Evolutionary conservation across 495 filamentous ascomycete species (phyloP).

Genomic region (Penicillium macrosclerotiorum): DNA sequence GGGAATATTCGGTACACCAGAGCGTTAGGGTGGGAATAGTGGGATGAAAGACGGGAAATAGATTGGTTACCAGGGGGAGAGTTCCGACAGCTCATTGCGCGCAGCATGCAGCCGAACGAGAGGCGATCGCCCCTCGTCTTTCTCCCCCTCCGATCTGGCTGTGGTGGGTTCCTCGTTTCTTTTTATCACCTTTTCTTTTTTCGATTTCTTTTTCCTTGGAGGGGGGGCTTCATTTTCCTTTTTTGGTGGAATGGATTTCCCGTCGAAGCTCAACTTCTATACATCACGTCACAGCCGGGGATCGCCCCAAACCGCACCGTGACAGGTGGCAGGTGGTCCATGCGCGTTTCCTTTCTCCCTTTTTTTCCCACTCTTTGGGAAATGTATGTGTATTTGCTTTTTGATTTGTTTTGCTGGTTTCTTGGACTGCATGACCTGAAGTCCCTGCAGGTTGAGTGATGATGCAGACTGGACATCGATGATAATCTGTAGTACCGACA

Average conservation of each 20-base stretch:
- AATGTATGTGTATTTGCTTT: too few species aligned
- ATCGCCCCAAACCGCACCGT: conserved; percentile 15
- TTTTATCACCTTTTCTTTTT: neutral
- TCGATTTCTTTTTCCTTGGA: too few species aligned
- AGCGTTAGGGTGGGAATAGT: conserved; percentile 17
- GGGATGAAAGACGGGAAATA: conserved; percentile 19
- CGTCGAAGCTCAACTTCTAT: too few species aligned
- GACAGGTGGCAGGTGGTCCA: conserved; percentile 32
- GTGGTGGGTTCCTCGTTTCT: too few species aligned
- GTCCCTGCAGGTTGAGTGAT: neutral
- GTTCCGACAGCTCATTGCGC: conserved; percentile 15
- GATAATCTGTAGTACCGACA: too few species aligned
- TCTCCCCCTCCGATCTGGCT: too few species aligned
- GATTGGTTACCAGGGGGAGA: conserved; percentile 19
- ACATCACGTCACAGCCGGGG: conserved; percentile 15
- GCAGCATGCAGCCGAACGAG: conserved; percentile 20
- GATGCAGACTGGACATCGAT: too few species aligned
- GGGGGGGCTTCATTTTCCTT: too few species aligned
- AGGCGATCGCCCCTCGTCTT: conserved; percentile 1
- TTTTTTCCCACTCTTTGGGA: neutral
- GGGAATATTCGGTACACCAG: conserved; percentile 17
- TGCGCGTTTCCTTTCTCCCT: conserved; percentile 9
- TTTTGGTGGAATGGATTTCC: too few species aligned
- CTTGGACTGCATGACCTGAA: conserved; percentile 1
- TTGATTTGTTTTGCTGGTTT: neutral